Evolutionary conservation across 495 filamentous ascomycete genomes (phyloP), one percentile per base, ranked within the genome.

Genomic region (Cladorrhinum samala): DNA sequence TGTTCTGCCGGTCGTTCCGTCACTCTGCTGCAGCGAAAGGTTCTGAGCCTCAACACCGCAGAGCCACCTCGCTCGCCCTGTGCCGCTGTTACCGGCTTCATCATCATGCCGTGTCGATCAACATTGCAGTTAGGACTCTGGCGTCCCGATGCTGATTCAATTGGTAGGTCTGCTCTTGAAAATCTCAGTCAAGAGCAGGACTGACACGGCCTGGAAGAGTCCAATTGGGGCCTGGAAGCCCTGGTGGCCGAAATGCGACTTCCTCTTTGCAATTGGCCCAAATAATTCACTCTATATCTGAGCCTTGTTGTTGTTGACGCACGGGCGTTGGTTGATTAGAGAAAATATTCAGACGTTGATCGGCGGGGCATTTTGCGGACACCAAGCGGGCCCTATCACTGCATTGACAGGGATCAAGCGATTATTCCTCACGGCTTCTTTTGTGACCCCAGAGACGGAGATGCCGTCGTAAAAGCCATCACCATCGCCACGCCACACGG

Each of bases 361-460:
- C n/a, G n/a, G n/a, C n/a, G n/a, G n/a, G n/a, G n/a, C 27, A 33
- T 50, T 18, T 40, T 6, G 11, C 14, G 52, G 39, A 5, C n/a
- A 41, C 54, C 27, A 53, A 55, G 52, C 30, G 44, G 55, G 53
- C 25, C 53, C 19, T 60, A 40, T 49, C 54, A 43, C 48, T 47
- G 52, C 43, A 55, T 55, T n/a, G 49, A 57, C 62, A 65, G 49
- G 63, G 60, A 51, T 57, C 42, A 41, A 43, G 30, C 52, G 9
- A 38, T 33, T 36, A 45, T 33, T 20, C 13, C 48, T 47, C 6
- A 18, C 27, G 17, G 14, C 11, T 21, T 27, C 24, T 16, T 23
- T 24, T 16, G 33, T 16, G 16, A 14, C 24, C 39, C 39, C 39
- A 41, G 39, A n/a, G 27, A 46, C 49, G 51, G 56, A 50, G 38